Evolutionary conservation across 257 asterid genomes (phyloP).

Genomic region (Vinca minor): DNA sequence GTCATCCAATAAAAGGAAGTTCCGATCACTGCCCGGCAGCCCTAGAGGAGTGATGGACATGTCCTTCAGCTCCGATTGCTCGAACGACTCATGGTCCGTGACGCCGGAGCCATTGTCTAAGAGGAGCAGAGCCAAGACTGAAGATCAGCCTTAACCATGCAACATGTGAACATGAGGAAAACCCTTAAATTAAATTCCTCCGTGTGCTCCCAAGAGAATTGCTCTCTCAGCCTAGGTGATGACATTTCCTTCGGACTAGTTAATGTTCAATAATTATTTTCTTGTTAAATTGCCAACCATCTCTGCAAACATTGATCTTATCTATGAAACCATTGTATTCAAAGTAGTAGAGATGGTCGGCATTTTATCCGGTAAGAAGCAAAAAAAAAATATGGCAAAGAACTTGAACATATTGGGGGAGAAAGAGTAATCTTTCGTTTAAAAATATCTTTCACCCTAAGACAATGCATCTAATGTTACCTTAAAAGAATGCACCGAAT

Average conservation of each 20-base stretch:
- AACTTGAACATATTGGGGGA: constrained; percentile 12
- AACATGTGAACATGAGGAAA: constrained; percentile 3
- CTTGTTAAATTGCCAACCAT: constrained; percentile 25
- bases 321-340: background rate
- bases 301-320: constrained; percentile 16
- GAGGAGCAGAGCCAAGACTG: constrained; percentile 29
- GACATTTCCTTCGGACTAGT: constrained; percentile 6
- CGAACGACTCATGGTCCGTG: constrained; percentile 44
- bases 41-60: constrained; percentile 66
- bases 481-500: no score
- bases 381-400: no score
- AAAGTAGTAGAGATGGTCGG: constrained; percentile 36
- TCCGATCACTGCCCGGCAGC: constrained; percentile 50
- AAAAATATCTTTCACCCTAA: no score
- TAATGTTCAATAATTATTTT: constrained; percentile 14
- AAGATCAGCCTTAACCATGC: constrained; percentile 6
- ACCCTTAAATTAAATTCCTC: no score
- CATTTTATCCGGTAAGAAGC: constrained; percentile 37
- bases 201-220: no score
- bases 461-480: no score
- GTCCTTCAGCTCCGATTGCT: constrained; percentile 48
- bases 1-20: constrained; percentile 44
- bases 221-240: background rate
- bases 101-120: constrained; percentile 57
- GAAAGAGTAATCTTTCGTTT: background rate